A percentile compares a stretch with the other conserved stretches of the same genome.
Evolutionary conservation across 2,329 filamentous ascomycete species (phyloP).

Genomic region (Cytospora piceae): DNA sequence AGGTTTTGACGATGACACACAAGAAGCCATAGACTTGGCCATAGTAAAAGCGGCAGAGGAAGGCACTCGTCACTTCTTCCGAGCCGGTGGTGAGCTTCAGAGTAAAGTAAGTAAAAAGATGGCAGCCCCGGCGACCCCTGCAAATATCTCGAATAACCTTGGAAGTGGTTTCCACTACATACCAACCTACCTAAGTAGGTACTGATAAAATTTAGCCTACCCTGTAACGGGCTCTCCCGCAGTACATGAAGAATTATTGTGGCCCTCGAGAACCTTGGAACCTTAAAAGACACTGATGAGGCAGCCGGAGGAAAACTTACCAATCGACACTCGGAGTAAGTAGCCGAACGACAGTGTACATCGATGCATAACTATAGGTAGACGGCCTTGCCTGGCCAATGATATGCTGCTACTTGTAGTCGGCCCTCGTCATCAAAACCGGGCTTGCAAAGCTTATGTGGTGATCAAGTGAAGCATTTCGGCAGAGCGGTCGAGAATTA

Average conservation of each 20-base stretch:
- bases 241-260: not conserved
- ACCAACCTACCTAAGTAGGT: too few relatives aligned
- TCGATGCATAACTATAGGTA: too few relatives aligned
- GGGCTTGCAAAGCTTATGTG: not conserved
- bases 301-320: not conserved
- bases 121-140: not conserved
- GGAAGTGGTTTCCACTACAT: not conserved
- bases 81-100: not conserved
- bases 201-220: not conserved
- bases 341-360: too few relatives aligned
- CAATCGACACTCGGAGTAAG: not conserved
- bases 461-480: not conserved
- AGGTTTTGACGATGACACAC: not conserved
- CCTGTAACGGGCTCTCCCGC: not conserved
- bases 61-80: not conserved
- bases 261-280: not conserved
- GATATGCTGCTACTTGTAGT: too few relatives aligned
- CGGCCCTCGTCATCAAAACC: too few relatives aligned
- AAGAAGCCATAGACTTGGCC: not conserved
- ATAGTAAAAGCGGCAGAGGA: not conserved
- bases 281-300: not conserved
- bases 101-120: not conserved
- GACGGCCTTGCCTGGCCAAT: too few relatives aligned
- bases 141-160: not conserved
- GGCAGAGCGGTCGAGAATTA: not conserved